phyloP scores from a whole-genome alignment of 2,329 filamentous ascomycete species.

The Aspergillus sp. region DNA sequence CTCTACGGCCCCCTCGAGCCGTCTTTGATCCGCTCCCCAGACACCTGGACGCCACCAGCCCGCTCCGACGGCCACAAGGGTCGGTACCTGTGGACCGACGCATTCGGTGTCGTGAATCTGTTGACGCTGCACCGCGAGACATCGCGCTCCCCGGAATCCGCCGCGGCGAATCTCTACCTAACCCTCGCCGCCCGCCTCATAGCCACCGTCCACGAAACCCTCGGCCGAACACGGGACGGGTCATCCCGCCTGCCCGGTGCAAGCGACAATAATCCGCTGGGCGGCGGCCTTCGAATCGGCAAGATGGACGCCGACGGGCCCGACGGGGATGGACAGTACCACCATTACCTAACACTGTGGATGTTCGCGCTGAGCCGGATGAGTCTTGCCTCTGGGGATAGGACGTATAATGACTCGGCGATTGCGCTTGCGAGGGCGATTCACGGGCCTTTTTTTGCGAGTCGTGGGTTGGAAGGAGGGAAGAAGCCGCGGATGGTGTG shows the following conservation, averaged over 20 bases:
- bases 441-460: slow-evolving; percentile 57
- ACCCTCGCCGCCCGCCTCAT: slow-evolving; percentile 55
- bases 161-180: slow-evolving; percentile 47
- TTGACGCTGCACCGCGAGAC: slow-evolving; percentile 56
- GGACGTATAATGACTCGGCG: slow-evolving; percentile 56
- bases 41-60: slow-evolving; percentile 55
- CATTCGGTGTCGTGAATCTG: slow-evolving; percentile 64
- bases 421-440: slow-evolving; percentile 58
- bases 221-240: slow-evolving; percentile 59
- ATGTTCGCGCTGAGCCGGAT: slow-evolving; percentile 66
- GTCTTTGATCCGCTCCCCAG: slow-evolving; percentile 33
- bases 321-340: slow-evolving; percentile 64
- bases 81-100: slow-evolving; percentile 65
- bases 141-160: not conserved
- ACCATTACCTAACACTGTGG: slow-evolving; percentile 66
- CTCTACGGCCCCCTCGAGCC: slow-evolving; percentile 47
- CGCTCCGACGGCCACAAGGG: slow-evolving; percentile 60
- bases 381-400: slow-evolving; percentile 52
- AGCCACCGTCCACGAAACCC: slow-evolving; percentile 56
- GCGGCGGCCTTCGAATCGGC: slow-evolving; percentile 63
- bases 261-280: slow-evolving; percentile 56
- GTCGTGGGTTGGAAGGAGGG: slow-evolving; percentile 29
- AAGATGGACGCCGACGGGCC: slow-evolving; percentile 55
- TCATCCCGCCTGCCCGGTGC: slow-evolving; percentile 54
- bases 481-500: slow-evolving; percentile 55